These are phyloP conservation scores for Exophiala sp. DNA, from an alignment of 2,329 filamentous ascomycete genomes.

Conservation along the genomic window DNA sequence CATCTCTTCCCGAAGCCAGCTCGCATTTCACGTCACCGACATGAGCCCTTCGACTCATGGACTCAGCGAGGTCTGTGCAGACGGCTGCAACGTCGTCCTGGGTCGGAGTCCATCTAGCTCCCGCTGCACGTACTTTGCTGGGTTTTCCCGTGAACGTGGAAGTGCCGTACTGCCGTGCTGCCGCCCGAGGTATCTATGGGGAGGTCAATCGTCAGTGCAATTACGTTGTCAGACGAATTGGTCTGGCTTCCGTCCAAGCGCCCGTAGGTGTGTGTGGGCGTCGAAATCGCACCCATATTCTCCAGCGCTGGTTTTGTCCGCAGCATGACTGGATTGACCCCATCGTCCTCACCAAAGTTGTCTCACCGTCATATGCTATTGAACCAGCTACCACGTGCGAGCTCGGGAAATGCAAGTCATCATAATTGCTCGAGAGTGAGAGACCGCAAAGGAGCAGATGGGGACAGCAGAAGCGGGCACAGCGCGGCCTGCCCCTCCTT, in stretches of 20 bases:
- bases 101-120: background rate
- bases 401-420: too few species aligned
- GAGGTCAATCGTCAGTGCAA: background rate
- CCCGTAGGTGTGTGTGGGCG: background rate
- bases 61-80: background rate
- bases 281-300: background rate
- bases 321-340: background rate
- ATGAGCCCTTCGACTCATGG: background rate
- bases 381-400: background rate
- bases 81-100: background rate
- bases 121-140: background rate
- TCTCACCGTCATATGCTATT: background rate
- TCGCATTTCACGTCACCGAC: background rate
- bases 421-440: background rate
- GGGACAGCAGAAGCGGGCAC: conserved; percentile 3
- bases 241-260: background rate
- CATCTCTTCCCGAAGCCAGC: background rate
- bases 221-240: background rate
- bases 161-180: background rate
- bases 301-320: background rate
- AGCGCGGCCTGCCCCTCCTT: conserved; percentile 10
- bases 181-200: background rate
- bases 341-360: background rate
- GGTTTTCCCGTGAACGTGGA: conserved; percentile 2
- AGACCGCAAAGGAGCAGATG: background rate